Evolutionary conservation across 192 early-diverging fungal genomes (phyloP).

Genomic region (Coemansia sp.): DNA sequence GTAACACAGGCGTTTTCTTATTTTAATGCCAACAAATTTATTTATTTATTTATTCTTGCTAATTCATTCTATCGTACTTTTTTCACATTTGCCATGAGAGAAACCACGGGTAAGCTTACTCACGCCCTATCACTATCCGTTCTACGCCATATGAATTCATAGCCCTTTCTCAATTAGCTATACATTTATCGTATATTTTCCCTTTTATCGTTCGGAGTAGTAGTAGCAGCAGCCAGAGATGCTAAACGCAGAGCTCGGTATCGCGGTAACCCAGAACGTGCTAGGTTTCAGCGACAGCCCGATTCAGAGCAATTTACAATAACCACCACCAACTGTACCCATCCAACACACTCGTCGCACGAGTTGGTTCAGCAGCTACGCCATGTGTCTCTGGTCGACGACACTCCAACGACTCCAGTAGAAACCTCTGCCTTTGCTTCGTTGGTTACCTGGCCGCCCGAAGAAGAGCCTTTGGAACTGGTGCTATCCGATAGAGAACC

Average conservation of each 20-base stretch:
- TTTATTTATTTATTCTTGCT: too few species aligned
- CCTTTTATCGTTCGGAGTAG: background rate
- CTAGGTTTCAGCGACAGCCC: constrained; percentile 34
- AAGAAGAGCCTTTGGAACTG: background rate
- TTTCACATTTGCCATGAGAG: background rate
- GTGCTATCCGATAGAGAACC: background rate
- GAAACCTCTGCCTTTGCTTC: background rate
- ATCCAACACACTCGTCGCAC: background rate
- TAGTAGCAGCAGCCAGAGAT: constrained; percentile 24
- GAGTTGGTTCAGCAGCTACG: background rate
- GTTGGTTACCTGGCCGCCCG: background rate
- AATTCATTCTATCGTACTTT: too few species aligned
- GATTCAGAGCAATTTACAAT: constrained; percentile 30
- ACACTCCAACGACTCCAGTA: background rate
- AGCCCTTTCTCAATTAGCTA: background rate
- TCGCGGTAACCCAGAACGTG: constrained; percentile 46
- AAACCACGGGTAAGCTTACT: background rate
- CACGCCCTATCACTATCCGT: background rate
- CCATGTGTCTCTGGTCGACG: background rate
- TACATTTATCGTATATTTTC: background rate
- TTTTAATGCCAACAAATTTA: background rate
- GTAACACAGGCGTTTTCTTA: background rate
- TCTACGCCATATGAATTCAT: background rate
- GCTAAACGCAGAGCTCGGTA: constrained; percentile 40
- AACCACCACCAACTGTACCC: background rate